Percentiles rank a stretch among this genome's conserved stretches.
Evolutionary conservation across 2,329 filamentous ascomycete species (phyloP).

Genomic region (Madurella fahalii): DNA sequence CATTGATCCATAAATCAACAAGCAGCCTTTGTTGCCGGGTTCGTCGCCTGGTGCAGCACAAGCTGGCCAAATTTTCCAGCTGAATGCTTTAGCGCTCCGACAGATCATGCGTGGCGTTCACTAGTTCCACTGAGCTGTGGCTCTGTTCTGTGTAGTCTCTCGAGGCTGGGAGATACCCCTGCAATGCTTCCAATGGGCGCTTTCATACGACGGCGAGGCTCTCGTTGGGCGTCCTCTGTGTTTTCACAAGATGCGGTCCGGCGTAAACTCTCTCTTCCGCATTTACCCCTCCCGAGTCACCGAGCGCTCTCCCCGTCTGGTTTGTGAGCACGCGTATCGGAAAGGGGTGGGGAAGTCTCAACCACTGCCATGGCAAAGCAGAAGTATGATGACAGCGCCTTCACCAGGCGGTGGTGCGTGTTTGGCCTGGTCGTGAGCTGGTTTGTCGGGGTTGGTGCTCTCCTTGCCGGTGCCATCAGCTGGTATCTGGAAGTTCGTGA

Average conservation of each 20-base stretch:
- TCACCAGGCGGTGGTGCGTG: constrained; percentile 16
- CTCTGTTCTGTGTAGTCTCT: neutral
- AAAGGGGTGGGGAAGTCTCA: neutral
- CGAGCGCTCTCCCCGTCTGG: neutral
- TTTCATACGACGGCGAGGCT: constrained; percentile 6
- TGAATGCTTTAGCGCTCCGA: no score
- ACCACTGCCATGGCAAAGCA: constrained; percentile 10
- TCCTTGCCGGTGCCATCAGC: constrained; percentile 17
- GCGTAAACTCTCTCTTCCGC: neutral
- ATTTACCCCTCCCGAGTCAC: neutral
- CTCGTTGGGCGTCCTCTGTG: neutral
- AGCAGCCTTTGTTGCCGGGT: no score
- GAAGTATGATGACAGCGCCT: constrained; percentile 18
- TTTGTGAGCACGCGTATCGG: neutral
- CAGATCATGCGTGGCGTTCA: neutral
- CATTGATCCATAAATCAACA: no score
- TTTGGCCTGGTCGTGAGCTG: constrained; percentile 18
- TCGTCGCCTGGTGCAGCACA: no score
- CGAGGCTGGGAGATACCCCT: constrained; percentile 16
- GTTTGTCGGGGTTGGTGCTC: constrained; percentile 17
- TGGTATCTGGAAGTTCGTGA: constrained; percentile 16
- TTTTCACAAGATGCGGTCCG: neutral
- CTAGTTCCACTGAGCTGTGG: constrained; percentile 3
- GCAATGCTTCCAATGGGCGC: neutral
- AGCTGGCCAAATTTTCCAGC: no score